phyloP scores from a whole-genome alignment of 495 filamentous ascomycete genomes.

The Staphylotrichum tortipilum region DNA sequence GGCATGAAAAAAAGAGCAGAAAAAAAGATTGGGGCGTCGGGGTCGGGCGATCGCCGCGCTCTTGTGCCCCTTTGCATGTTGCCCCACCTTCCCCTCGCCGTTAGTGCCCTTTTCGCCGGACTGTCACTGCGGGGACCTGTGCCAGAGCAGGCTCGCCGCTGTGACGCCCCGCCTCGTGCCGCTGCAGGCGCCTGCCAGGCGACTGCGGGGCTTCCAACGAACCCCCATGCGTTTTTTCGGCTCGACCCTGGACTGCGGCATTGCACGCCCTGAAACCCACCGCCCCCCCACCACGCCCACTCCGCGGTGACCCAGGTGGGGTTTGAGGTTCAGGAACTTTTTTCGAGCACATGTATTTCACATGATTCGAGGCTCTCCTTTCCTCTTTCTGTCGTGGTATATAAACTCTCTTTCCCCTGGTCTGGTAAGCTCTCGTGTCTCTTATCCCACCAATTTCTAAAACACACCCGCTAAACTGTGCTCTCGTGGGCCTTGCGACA shows the following conservation, averaged over 20 bases:
- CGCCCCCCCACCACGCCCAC: no score
- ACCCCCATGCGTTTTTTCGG: no score
- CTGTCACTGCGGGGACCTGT: neutral
- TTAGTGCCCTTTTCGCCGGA: slow-evolving; percentile 2
- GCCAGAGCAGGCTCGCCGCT: neutral
- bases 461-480: neutral
- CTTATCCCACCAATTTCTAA: neutral
- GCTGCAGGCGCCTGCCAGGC: neutral
- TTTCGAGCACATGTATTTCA: neutral
- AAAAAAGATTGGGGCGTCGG: slow-evolving; percentile 29
- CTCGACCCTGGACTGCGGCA: neutral
- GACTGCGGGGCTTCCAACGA: slow-evolving; percentile 15
- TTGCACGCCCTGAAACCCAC: no score
- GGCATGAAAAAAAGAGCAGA: no score
- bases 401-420: neutral
- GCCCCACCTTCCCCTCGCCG: slow-evolving; percentile 3
- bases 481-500: no score
- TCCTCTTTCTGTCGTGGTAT: neutral
- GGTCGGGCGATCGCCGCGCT: neutral
- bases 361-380: neutral
- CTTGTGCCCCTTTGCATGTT: neutral
- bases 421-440: neutral
- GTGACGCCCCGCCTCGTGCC: no score
- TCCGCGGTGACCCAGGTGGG: slow-evolving; percentile 1
- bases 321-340: slow-evolving; percentile 3